phyloP scores from a whole-genome alignment of 352 stramenopile genomes.

The Blastocystis sp. region DNA sequence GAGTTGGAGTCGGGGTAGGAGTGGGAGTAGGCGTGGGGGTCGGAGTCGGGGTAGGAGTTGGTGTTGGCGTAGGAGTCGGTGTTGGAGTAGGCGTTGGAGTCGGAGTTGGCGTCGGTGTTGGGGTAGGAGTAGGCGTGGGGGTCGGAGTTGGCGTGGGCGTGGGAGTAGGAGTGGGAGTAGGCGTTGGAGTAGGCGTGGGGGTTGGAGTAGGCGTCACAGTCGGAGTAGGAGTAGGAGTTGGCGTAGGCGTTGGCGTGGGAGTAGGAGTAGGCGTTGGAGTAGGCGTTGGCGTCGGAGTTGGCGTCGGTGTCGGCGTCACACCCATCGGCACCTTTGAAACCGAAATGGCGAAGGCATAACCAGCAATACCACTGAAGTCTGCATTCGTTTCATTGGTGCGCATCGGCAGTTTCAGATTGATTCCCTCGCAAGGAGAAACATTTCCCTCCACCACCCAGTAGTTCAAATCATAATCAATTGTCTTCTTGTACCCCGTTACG shows the following conservation, averaged over 20 bases:
- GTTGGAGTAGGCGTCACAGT: not conserved
- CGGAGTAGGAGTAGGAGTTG: not conserved
- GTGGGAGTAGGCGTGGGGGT: not conserved
- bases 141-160: not conserved
- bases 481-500: not conserved
- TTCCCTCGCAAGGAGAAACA: not conserved
- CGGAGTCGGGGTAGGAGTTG: not conserved
- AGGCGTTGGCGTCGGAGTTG: not conserved
- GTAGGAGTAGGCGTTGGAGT: not conserved
- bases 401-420: conserved; percentile 7
- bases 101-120: not conserved
- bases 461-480: not conserved
- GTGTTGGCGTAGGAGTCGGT: not conserved
- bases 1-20: not conserved
- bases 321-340: not conserved
- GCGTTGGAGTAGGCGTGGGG: not conserved
- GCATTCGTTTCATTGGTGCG: conserved; percentile 39
- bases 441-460: conserved; percentile 7
- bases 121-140: conserved; percentile 3
- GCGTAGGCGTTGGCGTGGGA: not conserved
- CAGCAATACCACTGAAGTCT: conserved; percentile 70
- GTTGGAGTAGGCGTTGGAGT: not conserved
- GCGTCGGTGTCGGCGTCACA: not conserved
- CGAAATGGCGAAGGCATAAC: conserved; percentile 19
- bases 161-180: conserved; percentile 24